phyloP scores from a whole-genome alignment of 306 rosid species.

The Rubus idaeus region DNA sequence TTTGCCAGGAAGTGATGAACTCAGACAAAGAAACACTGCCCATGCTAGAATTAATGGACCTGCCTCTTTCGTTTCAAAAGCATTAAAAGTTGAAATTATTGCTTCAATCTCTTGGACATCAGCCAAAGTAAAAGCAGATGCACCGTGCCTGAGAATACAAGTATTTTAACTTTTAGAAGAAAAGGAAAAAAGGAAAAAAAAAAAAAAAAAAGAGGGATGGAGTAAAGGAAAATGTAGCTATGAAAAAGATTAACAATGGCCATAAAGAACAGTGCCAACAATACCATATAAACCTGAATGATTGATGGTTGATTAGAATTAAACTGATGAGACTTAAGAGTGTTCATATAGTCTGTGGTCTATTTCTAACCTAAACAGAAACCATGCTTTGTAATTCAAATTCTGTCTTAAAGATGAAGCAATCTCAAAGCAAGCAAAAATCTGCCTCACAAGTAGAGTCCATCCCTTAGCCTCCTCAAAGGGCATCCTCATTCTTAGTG shows the following conservation, averaged over 20 bases:
- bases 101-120: slow-evolving; percentile 90
- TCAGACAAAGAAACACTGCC: slow-evolving; percentile 86
- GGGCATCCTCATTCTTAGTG: not conserved
- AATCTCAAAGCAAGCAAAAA: not conserved
- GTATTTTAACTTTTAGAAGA: slow-evolving; percentile 23
- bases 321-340: not conserved
- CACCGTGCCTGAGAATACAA: slow-evolving; percentile 56
- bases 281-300: slow-evolving; percentile 14
- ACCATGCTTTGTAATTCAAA: slow-evolving; percentile 6
- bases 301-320: not conserved
- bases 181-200: too few relatives aligned
- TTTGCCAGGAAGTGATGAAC: slow-evolving; percentile 79
- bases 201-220: slow-evolving; percentile 4
- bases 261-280: slow-evolving; percentile 10
- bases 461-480: not conserved
- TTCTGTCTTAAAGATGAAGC: not conserved
- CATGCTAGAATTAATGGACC: slow-evolving; percentile 83
- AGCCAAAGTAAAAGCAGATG: slow-evolving; percentile 44
- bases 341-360: not conserved
- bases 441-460: slow-evolving; percentile 7
- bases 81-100: slow-evolving; percentile 61
- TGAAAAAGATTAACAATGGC: not conserved
- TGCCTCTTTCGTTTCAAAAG: slow-evolving; percentile 72
- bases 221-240: not conserved
- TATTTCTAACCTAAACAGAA: slow-evolving; percentile 1